Evolutionary conservation across 257 asterid species (phyloP), one percentile per base, ranked within the genome.

Genomic region (Ajuga chamaepitys): DNA sequence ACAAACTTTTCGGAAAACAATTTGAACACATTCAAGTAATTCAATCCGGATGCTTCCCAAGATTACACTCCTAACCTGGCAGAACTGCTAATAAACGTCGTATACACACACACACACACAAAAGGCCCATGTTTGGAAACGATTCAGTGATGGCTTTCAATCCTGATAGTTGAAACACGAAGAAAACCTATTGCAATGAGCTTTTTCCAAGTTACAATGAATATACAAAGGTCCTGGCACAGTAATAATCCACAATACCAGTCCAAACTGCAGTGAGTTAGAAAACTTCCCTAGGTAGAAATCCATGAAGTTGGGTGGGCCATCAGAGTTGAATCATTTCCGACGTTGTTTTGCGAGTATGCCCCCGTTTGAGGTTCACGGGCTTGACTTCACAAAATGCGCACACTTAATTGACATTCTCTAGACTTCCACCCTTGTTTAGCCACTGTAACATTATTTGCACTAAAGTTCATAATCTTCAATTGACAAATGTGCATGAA

Each of bases 141-240:
- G 42, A 9, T 57, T 30, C 22, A 50, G 47, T 5, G 8, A 20
- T 11, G 38, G 18, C 9, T 14, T 9, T 3, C n/a, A 51, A 5
- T 24, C 74, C 2, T 24, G 54, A 48, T 20, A 14, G 53, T 21
- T 14, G 34, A 54, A 16, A 37, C 8, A 30, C 37, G 0, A 58
- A 47, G 16, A 14, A 10, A 42, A 13, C 28, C 22, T 21, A 26
- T 13, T 21, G 70, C 51, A 40, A 24, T 32, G 35, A 17, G 11
- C 37, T 30, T 30, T 28, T 30, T 17, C 18, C 34, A 50, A 45
- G 41, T 52, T 40, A 26, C 16, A 32, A 16, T 13, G 0, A 40
- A 62, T 77, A 13, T 68, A 71, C 77, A 71, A 48, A n/a, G 34
- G 7, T 47, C 65, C 21, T 14, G 65, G 62, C n/a, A 26, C 34